A percentile compares a stretch with the other conserved stretches of the same genome.
phyloP scores from a whole-genome alignment of 106 monocot genomes.

The Allium fistulosum region DNA sequence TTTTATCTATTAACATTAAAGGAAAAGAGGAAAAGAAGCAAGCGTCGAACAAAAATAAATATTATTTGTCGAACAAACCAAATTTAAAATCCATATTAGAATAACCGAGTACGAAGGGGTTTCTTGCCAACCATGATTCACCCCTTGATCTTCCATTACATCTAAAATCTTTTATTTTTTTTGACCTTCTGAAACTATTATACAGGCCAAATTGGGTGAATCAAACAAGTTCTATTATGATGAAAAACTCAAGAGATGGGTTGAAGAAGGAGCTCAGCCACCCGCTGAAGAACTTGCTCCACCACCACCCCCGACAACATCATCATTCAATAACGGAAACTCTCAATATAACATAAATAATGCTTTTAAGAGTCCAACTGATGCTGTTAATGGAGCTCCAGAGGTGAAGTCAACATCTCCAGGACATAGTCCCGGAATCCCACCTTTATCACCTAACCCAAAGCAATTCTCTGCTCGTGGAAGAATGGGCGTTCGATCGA shows the following conservation, averaged over 20 bases:
- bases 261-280: conserved; percentile 65
- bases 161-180: not conserved
- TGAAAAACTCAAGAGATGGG: conserved; percentile 92
- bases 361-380: conserved; percentile 20
- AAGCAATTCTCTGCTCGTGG: conserved; percentile 84
- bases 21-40: too few relatives aligned
- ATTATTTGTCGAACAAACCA: too few relatives aligned
- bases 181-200: not conserved
- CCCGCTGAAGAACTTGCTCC: conserved; percentile 41
- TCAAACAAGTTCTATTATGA: conserved; percentile 90
- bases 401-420: conserved; percentile 25
- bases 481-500: conserved; percentile 71
- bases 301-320: conserved; percentile 61
- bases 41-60: too few relatives aligned
- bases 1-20: too few relatives aligned
- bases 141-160: not conserved
- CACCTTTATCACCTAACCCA: conserved; percentile 57
- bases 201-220: conserved; percentile 83
- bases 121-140: not conserved
- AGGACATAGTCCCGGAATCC: conserved; percentile 42
- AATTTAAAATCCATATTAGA: too few relatives aligned
- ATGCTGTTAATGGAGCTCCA: conserved; percentile 19
- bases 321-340: conserved; percentile 40
- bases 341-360: conserved; percentile 39
- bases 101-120: too few relatives aligned